Conservation (phyloP, 805 yeast genomes). For the Suhomyces pyralidae region DNA sequence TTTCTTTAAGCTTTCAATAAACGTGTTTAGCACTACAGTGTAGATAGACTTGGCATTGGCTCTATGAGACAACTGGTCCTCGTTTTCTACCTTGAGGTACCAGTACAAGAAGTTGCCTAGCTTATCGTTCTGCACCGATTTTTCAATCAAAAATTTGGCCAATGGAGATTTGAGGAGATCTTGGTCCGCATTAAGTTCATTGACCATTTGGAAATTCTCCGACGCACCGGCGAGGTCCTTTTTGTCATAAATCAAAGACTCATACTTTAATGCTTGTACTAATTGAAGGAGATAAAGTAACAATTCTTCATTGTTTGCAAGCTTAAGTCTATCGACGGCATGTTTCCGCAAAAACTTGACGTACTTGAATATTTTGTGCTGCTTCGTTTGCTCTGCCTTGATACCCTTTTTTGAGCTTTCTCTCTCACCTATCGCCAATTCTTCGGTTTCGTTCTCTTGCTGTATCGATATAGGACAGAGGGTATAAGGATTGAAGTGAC, state of each 20-base stretch:
- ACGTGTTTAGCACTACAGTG: conserved; percentile 36
- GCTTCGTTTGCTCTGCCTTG: conserved; percentile 26
- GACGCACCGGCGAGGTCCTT: conserved; percentile 6
- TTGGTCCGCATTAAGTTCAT: conserved; percentile 15
- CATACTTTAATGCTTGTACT: conserved; percentile 89
- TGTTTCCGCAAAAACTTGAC: conserved; percentile 71
- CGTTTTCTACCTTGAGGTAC: conserved; percentile 86
- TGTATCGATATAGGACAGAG: conserved; percentile 14
- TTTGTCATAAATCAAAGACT: conserved; percentile 34
- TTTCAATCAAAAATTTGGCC: conserved; percentile 69
- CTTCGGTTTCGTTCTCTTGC: background rate
- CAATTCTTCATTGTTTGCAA: conserved; percentile 77
- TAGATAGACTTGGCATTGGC: conserved; percentile 20
- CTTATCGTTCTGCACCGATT: conserved; percentile 61
- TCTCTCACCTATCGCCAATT: background rate
- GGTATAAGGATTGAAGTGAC: conserved; percentile 57
- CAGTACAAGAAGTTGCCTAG: conserved; percentile 86
- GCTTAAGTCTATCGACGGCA: conserved; percentile 79
- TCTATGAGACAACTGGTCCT: conserved; percentile 45
- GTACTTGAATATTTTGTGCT: conserved; percentile 29
- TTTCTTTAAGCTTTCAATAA: conserved; percentile 35
- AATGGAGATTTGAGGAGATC: conserved; percentile 50
- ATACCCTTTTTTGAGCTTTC: conserved; percentile 7
- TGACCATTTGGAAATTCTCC: conserved; percentile 16
- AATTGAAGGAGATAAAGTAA: conserved; percentile 81